These are phyloP conservation scores for Ogataea saltuana DNA, from an alignment of 805 yeast species.

Conservation along the genomic window DNA sequence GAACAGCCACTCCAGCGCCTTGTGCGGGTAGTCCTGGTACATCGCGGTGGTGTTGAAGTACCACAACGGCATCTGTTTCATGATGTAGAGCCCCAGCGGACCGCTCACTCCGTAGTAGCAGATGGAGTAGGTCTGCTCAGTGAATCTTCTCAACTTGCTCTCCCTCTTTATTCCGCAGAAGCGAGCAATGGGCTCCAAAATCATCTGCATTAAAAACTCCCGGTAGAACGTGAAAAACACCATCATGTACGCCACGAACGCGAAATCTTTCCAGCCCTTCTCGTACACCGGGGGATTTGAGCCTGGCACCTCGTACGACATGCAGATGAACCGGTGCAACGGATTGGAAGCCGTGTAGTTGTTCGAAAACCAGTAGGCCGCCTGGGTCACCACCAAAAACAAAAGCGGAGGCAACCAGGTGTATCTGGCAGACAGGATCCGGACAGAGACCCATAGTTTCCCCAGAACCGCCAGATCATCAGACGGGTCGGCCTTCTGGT, in stretches of 20 bases:
- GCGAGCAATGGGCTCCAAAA: conserved; percentile 72
- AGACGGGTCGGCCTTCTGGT: conserved; percentile 25
- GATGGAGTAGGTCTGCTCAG: conserved; percentile 90
- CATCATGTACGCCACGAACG: conserved; percentile 77
- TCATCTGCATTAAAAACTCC: conserved; percentile 84
- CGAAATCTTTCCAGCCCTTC: conserved; percentile 82
- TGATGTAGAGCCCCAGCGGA: conserved; percentile 85
- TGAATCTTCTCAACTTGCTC: conserved; percentile 71
- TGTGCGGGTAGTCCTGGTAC: conserved; percentile 82
- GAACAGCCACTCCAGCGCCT: conserved; percentile 63
- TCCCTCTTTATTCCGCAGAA: conserved; percentile 50
- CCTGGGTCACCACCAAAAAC: conserved; percentile 43
- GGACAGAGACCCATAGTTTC: conserved; percentile 57
- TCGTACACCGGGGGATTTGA: conserved; percentile 66
- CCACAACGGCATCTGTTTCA: conserved; percentile 86
- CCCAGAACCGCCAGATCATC: conserved; percentile 54
- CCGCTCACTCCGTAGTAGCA: conserved; percentile 79
- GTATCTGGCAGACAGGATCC: conserved; percentile 57
- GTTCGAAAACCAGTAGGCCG: conserved; percentile 54
- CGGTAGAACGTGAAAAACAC: conserved; percentile 86
- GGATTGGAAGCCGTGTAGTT: conserved; percentile 60
- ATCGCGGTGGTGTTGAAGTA: conserved; percentile 81
- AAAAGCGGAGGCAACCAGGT: conserved; percentile 75
- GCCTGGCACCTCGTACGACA: conserved; percentile 63
- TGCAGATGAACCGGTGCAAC: conserved; percentile 59